Evolutionary conservation across 208 protist genomes (phyloP).

Genomic region (Wallacemonas sp.): DNA sequence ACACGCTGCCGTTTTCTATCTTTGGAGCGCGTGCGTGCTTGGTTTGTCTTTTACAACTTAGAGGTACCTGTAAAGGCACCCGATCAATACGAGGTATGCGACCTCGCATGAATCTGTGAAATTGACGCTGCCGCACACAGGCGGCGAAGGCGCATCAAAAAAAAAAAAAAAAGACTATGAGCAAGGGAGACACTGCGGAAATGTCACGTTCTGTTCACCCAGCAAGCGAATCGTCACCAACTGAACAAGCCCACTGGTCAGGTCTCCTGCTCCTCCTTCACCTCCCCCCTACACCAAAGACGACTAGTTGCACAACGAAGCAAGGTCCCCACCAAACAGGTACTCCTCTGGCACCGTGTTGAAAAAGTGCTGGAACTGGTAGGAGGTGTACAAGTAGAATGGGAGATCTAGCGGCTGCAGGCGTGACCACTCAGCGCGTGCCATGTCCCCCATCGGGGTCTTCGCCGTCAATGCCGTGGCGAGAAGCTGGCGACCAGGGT

Average conservation of each 20-base stretch:
- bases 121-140: too few relatives aligned
- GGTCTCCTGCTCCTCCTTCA: not conserved
- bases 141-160: too few relatives aligned
- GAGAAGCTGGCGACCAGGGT: slow-evolving; percentile 81
- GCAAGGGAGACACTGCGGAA: not conserved
- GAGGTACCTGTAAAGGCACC: not conserved
- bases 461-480: slow-evolving; percentile 74
- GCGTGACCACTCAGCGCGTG: slow-evolving; percentile 85
- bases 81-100: too few relatives aligned
- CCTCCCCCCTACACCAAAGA: not conserved
- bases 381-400: slow-evolving; percentile 77
- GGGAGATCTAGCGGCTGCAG: slow-evolving; percentile 86
- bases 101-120: too few relatives aligned
- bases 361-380: slow-evolving; percentile 85
- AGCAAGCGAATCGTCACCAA: too few relatives aligned
- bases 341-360: slow-evolving; percentile 66
- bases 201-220: too few relatives aligned
- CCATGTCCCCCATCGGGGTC: slow-evolving; percentile 90
- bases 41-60: not conserved
- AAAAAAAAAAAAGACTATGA: not conserved
- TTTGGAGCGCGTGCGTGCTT: too few relatives aligned
- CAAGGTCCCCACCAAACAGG: slow-evolving; percentile 79
- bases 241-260: not conserved
- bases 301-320: slow-evolving; percentile 53
- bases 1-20: too few relatives aligned